Evolutionary conservation across 352 stramenopile genomes (phyloP).

Genomic region (Blastocystis sp.): DNA sequence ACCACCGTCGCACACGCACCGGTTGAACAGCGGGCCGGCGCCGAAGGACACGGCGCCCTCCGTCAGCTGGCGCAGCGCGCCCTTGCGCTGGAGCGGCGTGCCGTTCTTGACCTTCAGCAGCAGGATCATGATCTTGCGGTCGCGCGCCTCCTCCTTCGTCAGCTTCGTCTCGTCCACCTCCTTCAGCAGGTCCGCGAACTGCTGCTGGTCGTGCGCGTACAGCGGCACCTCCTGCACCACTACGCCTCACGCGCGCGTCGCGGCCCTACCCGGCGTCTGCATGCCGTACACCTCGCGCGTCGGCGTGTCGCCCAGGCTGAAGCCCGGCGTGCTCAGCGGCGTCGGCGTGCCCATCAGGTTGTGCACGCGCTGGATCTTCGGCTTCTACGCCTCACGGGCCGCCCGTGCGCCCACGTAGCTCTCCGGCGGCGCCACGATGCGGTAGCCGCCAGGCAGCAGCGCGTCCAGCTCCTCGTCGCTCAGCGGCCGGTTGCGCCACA

Average conservation of each 20-base stretch:
- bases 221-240: conserved; percentile 85
- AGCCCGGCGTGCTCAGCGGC: conserved; percentile 81
- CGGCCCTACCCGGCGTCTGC: conserved; percentile 74
- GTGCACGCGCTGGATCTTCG: conserved; percentile 87
- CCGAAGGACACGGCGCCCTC: conserved; percentile 94
- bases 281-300: conserved; percentile 77
- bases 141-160: conserved; percentile 86
- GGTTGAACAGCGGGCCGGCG: conserved; percentile 93
- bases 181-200: conserved; percentile 80
- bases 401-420: conserved; percentile 79
- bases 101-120: conserved; percentile 99
- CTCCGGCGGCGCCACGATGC: conserved; percentile 88
- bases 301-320: conserved; percentile 77
- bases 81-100: conserved; percentile 88
- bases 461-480: conserved; percentile 92
- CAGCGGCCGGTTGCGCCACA: conserved; percentile 76
- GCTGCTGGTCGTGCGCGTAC: conserved; percentile 97
- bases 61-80: conserved; percentile 82
- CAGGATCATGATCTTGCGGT: conserved; percentile 94
- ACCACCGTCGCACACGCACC: conserved; percentile 73
- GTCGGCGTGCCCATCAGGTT: conserved; percentile 92
- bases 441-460: conserved; percentile 92
- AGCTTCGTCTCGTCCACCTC: conserved; percentile 77
- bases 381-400: conserved; percentile 72
- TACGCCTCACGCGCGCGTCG: conserved; percentile 72